Evolutionary conservation across 2,329 filamentous ascomycete species (phyloP).

Genomic region (Zasmidium citrigriseum): DNA sequence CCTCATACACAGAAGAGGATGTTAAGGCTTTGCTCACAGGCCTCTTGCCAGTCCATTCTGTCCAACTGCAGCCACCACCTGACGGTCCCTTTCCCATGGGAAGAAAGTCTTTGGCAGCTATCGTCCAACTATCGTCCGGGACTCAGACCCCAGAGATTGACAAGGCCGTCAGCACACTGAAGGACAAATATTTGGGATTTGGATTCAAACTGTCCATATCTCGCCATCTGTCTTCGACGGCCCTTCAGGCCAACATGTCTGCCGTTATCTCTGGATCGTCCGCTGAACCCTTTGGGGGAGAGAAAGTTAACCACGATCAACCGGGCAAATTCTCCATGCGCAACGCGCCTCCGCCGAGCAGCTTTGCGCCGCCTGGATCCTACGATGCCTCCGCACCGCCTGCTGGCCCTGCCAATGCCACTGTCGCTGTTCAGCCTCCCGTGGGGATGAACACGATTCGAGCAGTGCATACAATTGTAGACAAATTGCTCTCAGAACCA

Average conservation of each 20-base stretch:
- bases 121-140: slow-evolving; percentile 78
- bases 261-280: slow-evolving; percentile 12
- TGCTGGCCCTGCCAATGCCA: slow-evolving; percentile 17
- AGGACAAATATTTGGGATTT: slow-evolving; percentile 82
- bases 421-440: slow-evolving; percentile 63
- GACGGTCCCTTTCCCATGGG: slow-evolving; percentile 28
- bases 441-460: slow-evolving; percentile 75
- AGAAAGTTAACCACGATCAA: slow-evolving; percentile 24
- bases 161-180: slow-evolving; percentile 71
- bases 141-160: slow-evolving; percentile 84
- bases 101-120: slow-evolving; percentile 72
- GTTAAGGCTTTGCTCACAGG: slow-evolving; percentile 53
- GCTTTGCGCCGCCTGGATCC: slow-evolving; percentile 74
- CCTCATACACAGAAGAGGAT: slow-evolving; percentile 57
- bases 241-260: slow-evolving; percentile 15
- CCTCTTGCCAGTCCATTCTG: slow-evolving; percentile 28
- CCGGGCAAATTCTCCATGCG: slow-evolving; percentile 40
- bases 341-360: slow-evolving; percentile 50
- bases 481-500: slow-evolving; percentile 69
- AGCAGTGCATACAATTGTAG: slow-evolving; percentile 85
- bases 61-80: slow-evolving; percentile 24
- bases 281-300: slow-evolving; percentile 33
- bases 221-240: slow-evolving; percentile 72
- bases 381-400: slow-evolving; percentile 52
- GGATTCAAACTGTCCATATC: slow-evolving; percentile 81